Evolutionary conservation across 345 rosid species (phyloP), one percentile per base, ranked within the genome.

Genomic region (Carallia pectinifolia): DNA sequence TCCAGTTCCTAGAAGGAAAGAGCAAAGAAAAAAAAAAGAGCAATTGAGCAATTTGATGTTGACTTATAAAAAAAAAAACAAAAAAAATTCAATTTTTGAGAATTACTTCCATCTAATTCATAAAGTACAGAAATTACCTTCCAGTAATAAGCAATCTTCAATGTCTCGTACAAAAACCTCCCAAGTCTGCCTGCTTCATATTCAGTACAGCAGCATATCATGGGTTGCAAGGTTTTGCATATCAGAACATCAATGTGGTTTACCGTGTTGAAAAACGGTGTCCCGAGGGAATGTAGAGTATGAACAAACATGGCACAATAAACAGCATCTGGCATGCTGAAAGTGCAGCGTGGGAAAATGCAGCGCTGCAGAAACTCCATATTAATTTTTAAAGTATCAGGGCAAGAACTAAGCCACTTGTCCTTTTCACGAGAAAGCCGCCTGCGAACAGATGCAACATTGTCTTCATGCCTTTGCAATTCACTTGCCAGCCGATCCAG

Each of bases 151-250:
- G 99, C 98, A 72, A 91, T 92, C 90, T 92, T 96, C 62, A 96
- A 64, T 5, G 99, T 96, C 86, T 96, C 98, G 68, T 81, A 88
- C 79, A 96, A 70, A 84, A 96, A 96, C 76, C 86, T 88, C 76
- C 99, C 97, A 73, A 96, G 94, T 78, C 98, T 86, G 61, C 99
- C 99, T 12, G 82, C 99, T 83, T 96, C 99, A 78, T 88, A 92
- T 79, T 96, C 99, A 53, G 99, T 96, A 83, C 99, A 90, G 88
- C 98, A 96, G 86, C 99, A 96, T 78, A 96, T 96, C 99, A 96
- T 96, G 38, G 99, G 99, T 86, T 96, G 99, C 39, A 96, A 78
- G 29, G 96, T 96, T 78, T 92, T 96, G 80, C 99, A 96, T 66
- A 96, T 90, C 68, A 96, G 86, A 65, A 90, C 98, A 78, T 96